Conservation (phyloP, 2,329 filamentous ascomycete species). For the Arthrobotrys sinensis region DNA sequence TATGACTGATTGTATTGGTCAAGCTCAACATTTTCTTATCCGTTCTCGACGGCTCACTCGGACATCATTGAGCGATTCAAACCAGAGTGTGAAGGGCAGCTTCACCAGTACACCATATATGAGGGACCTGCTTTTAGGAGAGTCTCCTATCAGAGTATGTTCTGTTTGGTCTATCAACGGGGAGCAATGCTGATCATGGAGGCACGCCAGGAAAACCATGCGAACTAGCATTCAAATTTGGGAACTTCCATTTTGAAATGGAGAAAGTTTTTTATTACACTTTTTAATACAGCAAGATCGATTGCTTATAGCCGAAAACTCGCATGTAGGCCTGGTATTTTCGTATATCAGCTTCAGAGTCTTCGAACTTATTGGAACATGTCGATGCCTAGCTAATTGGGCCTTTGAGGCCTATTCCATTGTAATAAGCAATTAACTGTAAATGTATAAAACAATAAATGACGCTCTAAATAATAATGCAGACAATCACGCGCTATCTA, state of each 20-base stretch:
- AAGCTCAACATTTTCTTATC: neutral
- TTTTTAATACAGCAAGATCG: neutral
- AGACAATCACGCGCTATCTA: too few relatives aligned
- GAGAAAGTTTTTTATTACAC: neutral
- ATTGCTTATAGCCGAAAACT: neutral
- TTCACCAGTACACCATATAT: neutral
- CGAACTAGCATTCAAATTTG: slow-evolving; percentile 9
- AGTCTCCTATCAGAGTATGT: neutral
- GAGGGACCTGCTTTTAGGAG: neutral
- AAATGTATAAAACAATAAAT: too few relatives aligned
- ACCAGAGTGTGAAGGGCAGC: neutral
- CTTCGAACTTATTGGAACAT: too few relatives aligned
- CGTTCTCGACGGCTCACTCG: neutral
- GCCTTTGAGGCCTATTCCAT: too few relatives aligned
- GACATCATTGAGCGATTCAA: neutral
- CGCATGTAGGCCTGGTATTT: too few relatives aligned
- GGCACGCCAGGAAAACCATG: neutral
- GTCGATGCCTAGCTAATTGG: too few relatives aligned
- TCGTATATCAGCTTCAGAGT: too few relatives aligned
- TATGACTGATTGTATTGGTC: too few relatives aligned
- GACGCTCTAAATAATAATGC: too few relatives aligned
- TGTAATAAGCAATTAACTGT: too few relatives aligned
- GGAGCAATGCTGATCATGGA: neutral
- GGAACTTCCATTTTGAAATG: neutral
- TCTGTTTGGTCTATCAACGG: neutral